Conservation (phyloP, 805 yeast species). For the Vanderwaltozyma tropicalis region DNA sequence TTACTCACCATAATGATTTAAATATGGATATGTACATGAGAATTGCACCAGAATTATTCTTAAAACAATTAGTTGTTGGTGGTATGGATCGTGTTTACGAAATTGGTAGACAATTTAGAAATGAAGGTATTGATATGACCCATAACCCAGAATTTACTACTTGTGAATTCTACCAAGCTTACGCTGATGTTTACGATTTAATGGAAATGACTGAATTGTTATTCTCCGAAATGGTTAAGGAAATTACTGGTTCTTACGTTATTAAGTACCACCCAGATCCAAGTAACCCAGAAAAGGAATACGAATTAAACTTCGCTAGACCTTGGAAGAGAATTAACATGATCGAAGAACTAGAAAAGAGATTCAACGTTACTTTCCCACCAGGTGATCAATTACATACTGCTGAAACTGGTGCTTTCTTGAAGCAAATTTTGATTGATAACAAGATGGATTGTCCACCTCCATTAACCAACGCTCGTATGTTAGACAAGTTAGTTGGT, state of each 20-base stretch:
- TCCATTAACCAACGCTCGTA: conserved; percentile 93
- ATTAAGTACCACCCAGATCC: conserved; percentile 90
- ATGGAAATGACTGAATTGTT: conserved; percentile 87
- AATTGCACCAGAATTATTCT: conserved; percentile 94
- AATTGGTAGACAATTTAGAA: conserved; percentile 97
- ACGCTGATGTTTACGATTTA: conserved; percentile 91
- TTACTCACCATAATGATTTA: conserved; percentile 94
- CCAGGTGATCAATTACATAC: conserved; percentile 92
- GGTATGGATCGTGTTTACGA: conserved; percentile 97
- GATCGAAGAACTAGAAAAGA: conserved; percentile 91
- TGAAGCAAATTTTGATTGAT: conserved; percentile 67
- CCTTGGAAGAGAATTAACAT: conserved; percentile 98
- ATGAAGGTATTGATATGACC: conserved; percentile 97
- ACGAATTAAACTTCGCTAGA: conserved; percentile 78
- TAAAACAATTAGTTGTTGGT: conserved; percentile 94
- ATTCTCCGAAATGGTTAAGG: conserved; percentile 95
- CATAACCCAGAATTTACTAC: conserved; percentile 99
- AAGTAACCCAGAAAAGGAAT: conserved; percentile 73
- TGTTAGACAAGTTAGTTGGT: conserved; percentile 96
- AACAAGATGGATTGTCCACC: conserved; percentile 80
- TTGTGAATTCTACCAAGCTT: conserved; percentile 96
- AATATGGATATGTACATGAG: conserved; percentile 96
- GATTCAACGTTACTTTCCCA: conserved; percentile 82
- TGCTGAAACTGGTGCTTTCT: conserved; percentile 82
- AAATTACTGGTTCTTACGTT: conserved; percentile 81